phyloP scores from a whole-genome alignment of 1,284 basidiomycete genomes.

The Leccinum solheimii region DNA sequence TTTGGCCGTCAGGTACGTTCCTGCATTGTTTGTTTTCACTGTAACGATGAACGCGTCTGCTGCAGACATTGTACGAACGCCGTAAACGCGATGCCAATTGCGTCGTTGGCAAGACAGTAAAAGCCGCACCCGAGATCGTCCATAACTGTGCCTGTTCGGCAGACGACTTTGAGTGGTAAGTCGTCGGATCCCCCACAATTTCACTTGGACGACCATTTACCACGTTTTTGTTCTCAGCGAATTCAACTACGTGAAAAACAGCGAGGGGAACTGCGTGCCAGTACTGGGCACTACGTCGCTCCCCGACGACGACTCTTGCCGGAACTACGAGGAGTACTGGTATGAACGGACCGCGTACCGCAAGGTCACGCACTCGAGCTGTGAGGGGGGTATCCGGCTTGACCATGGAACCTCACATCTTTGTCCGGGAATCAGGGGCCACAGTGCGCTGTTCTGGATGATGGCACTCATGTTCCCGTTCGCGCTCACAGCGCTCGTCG shows the following conservation, averaged over 20 bases:
- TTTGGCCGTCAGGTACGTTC: slow-evolving; percentile 78
- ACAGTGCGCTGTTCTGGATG: slow-evolving; percentile 81
- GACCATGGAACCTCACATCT: slow-evolving; percentile 72
- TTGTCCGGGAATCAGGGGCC: slow-evolving; percentile 77
- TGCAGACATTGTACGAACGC: slow-evolving; percentile 83
- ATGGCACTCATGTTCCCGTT: slow-evolving; percentile 76
- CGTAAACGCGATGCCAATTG: slow-evolving; percentile 81
- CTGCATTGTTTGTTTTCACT: neutral
- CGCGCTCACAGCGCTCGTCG: slow-evolving; percentile 69
- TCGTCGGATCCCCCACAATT: slow-evolving; percentile 5
- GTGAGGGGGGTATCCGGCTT: slow-evolving; percentile 45
- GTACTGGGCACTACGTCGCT: slow-evolving; percentile 66
- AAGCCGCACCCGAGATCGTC: slow-evolving; percentile 54
- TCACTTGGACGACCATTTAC: neutral
- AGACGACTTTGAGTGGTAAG: slow-evolving; percentile 90
- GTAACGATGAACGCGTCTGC: slow-evolving; percentile 1
- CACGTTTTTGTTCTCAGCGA: slow-evolving; percentile 53
- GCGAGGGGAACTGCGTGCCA: slow-evolving; percentile 71
- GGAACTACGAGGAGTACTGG: slow-evolving; percentile 73
- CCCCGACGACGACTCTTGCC: slow-evolving; percentile 61
- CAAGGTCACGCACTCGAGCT: slow-evolving; percentile 84
- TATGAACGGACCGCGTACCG: slow-evolving; percentile 90
- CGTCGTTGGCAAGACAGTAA: slow-evolving; percentile 71
- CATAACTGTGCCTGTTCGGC: slow-evolving; percentile 72
- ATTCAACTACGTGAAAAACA: slow-evolving; percentile 82